Evolutionary conservation across 2,329 filamentous ascomycete species (phyloP).

Genomic region (Colletotrichum euphorbiae): DNA sequence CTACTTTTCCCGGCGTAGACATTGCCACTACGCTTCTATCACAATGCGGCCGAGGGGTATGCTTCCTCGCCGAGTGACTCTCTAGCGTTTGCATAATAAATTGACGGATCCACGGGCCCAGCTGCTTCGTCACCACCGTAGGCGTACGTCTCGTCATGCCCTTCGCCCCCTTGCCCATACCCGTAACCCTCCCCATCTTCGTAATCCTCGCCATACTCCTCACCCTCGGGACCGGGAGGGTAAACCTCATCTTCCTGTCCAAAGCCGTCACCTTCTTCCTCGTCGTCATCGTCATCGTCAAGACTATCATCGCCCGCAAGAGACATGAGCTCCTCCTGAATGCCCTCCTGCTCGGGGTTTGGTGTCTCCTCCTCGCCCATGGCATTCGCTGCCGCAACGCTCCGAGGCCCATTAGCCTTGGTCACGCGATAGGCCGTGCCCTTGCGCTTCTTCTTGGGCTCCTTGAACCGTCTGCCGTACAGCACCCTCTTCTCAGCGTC

Average conservation of each 20-base stretch:
- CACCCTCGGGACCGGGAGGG: slow-evolving; percentile 20
- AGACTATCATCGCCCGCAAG: slow-evolving; percentile 41
- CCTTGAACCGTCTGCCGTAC: slow-evolving; percentile 48
- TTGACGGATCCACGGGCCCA: background rate
- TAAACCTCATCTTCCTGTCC: slow-evolving; percentile 38
- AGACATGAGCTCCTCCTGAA: slow-evolving; percentile 30
- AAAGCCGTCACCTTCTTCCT: slow-evolving; percentile 42
- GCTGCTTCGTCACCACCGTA: background rate
- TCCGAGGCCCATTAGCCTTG: slow-evolving; percentile 32
- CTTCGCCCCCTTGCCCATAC: slow-evolving; percentile 45
- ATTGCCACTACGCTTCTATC: background rate
- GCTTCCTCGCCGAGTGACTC: slow-evolving; percentile 3
- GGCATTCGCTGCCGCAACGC: slow-evolving; percentile 24
- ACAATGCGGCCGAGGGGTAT: slow-evolving; percentile 23
- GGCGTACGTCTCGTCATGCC: slow-evolving; percentile 43
- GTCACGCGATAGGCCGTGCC: slow-evolving; percentile 41
- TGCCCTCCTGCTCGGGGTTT: slow-evolving; percentile 2
- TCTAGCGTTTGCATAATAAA: background rate
- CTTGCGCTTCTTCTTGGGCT: slow-evolving; percentile 42
- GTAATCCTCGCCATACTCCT: slow-evolving; percentile 39
- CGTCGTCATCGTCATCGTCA: slow-evolving; percentile 49
- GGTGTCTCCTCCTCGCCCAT: slow-evolving; percentile 11
- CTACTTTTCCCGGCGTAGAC: background rate
- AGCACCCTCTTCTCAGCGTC: slow-evolving; percentile 51
- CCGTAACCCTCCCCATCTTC: slow-evolving; percentile 43